A percentile compares a stretch with the other conserved stretches of the same genome.
Evolutionary conservation across 2,329 filamentous ascomycete genomes (phyloP).

Genomic region (Phialemoniopsis sp.): DNA sequence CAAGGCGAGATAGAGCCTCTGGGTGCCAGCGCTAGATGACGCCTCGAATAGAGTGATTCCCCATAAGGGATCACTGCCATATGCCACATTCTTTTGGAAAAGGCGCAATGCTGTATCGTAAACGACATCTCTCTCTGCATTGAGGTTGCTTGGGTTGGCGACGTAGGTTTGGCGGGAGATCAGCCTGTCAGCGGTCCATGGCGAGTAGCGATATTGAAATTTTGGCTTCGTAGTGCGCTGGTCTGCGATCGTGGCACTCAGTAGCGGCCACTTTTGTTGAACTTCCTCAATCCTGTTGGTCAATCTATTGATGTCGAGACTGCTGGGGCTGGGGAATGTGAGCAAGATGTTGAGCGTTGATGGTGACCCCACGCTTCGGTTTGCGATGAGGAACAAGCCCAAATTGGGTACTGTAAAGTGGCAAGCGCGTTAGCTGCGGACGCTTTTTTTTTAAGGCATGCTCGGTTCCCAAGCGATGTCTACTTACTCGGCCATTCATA

Average conservation of each 20-base stretch:
- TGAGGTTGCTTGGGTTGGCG: neutral
- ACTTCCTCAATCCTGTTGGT: neutral
- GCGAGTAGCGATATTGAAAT: neutral
- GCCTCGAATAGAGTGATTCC: neutral
- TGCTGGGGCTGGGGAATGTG: neutral
- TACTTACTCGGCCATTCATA: no score
- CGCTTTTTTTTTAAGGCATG: no score
- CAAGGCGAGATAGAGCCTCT: neutral
- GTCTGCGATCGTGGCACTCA: neutral
- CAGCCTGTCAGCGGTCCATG: neutral
- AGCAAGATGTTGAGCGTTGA: neutral
- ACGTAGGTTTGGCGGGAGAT: neutral
- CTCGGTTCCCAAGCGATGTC: no score
- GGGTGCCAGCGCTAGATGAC: neutral
- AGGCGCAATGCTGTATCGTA: neutral
- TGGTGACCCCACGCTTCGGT: neutral
- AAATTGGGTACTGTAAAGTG: no score
- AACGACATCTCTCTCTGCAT: neutral
- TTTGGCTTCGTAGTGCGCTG: neutral
- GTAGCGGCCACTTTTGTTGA: neutral
- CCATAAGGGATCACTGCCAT: neutral
- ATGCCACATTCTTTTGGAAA: neutral
- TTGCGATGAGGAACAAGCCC: neutral
- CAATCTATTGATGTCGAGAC: neutral
- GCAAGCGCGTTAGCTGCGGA: no score